A percentile compares a stretch with the other conserved stretches of the same genome.
Evolutionary conservation across 1,284 basidiomycete species (phyloP).

Genomic region (Ceratobasidium sp.): DNA sequence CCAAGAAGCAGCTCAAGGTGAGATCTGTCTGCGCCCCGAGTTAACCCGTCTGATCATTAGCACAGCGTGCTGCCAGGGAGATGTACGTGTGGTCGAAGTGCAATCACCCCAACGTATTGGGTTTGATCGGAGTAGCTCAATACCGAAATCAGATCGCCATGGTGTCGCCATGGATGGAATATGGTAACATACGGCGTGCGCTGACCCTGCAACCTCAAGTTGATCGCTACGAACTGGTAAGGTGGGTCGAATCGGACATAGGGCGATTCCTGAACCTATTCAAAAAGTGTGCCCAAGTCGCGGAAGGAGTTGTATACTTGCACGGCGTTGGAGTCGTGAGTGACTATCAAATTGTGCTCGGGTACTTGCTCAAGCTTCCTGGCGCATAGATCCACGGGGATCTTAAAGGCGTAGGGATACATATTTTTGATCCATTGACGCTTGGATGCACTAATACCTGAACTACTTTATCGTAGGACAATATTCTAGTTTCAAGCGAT

Average conservation of each 20-base stretch:
- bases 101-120: constrained; percentile 1
- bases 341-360: background rate
- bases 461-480: background rate
- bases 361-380: background rate
- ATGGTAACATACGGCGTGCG: background rate
- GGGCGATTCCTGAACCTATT: background rate
- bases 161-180: constrained; percentile 7
- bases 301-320: background rate
- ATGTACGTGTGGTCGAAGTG: constrained; percentile 3
- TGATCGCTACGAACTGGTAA: background rate
- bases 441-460: background rate
- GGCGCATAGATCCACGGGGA: constrained; percentile 16
- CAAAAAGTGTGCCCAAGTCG: background rate
- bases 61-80: background rate
- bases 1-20: background rate
- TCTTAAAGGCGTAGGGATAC: constrained; percentile 17
- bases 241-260: background rate
- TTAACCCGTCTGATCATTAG: background rate
- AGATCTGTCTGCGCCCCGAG: no score
- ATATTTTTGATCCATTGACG: background rate
- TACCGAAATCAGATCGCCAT: background rate
- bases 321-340: constrained; percentile 3
- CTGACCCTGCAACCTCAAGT: no score
- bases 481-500: background rate
- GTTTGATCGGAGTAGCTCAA: background rate